phyloP scores from a whole-genome alignment of 257 asterid species.

The Galeopsis tetrahit region DNA sequence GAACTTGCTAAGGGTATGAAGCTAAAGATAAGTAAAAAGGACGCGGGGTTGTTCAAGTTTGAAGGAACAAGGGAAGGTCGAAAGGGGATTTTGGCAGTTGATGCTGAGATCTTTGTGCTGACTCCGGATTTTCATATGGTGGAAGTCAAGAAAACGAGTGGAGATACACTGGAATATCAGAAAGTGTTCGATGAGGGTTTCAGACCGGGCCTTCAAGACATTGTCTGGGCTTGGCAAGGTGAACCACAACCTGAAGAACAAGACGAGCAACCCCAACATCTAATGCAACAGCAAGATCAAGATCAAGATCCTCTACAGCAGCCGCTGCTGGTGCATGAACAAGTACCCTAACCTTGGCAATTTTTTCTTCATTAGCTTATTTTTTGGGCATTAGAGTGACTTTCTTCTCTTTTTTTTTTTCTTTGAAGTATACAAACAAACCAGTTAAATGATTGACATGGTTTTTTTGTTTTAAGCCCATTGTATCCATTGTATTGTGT shows the following conservation, averaged over 20 bases:
- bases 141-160: constrained; percentile 73
- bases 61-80: constrained; percentile 76
- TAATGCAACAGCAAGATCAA: constrained; percentile 21
- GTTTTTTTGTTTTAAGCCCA: constrained; percentile 28
- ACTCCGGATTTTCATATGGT: constrained; percentile 68
- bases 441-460: constrained; percentile 7
- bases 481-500: too few species aligned
- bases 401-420: background rate
- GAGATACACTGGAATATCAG: constrained; percentile 78
- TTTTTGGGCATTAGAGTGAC: too few species aligned
- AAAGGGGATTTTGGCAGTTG: constrained; percentile 67
- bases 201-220: constrained; percentile 79
- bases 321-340: constrained; percentile 47
- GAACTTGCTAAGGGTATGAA: constrained; percentile 65
- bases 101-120: constrained; percentile 83
- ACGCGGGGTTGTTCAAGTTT: constrained; percentile 66
- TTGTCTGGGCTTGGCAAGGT: constrained; percentile 79
- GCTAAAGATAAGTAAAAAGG: constrained; percentile 68
- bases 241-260: constrained; percentile 44
- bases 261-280: constrained; percentile 17
- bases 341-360: constrained; percentile 45
- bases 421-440: background rate
- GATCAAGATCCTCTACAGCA: constrained; percentile 8
- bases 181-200: constrained; percentile 60
- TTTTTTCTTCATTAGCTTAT: too few species aligned